phyloP scores from a whole-genome alignment of 768 basidiomycete species.

The Hypholoma sublateritium region DNA sequence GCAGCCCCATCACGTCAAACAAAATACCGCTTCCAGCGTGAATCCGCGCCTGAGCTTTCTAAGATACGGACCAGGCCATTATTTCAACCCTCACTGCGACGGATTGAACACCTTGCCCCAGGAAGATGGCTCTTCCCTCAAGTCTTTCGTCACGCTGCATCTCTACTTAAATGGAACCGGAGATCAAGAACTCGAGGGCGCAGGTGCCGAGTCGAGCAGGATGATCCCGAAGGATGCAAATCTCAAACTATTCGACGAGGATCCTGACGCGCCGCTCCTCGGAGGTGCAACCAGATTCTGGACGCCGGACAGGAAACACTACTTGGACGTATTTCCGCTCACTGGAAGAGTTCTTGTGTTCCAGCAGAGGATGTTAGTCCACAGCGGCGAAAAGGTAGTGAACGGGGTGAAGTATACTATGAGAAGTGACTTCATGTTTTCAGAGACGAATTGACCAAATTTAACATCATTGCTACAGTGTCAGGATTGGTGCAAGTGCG shows the following conservation, averaged over 20 bases:
- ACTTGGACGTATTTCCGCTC: conserved; percentile 36
- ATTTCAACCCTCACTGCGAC: conserved; percentile 40
- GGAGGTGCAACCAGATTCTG: conserved; percentile 43
- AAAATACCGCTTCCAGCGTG: conserved; percentile 21
- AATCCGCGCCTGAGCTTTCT: conserved; percentile 41
- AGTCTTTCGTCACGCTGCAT: conserved; percentile 43
- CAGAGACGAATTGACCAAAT: neutral
- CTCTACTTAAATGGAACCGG: conserved; percentile 39
- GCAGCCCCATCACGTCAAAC: neutral
- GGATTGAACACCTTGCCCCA: conserved; percentile 28
- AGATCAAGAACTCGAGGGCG: neutral
- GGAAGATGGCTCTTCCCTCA: conserved; percentile 22
- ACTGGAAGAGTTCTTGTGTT: conserved; percentile 39
- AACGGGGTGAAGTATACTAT: conserved; percentile 35
- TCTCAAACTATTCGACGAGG: conserved; percentile 3
- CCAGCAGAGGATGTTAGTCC: conserved; percentile 40
- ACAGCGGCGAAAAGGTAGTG: conserved; percentile 36
- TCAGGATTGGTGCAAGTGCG: too few species aligned
- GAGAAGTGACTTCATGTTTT: conserved; percentile 37
- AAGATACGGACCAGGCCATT: conserved; percentile 42
- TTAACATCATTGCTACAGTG: neutral
- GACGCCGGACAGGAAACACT: conserved; percentile 32
- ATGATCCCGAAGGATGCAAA: neutral
- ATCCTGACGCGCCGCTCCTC: conserved; percentile 19
- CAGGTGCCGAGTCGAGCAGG: too few species aligned